Base-by-base conservation (phyloP, 163 green algal genomes). In the Scenedesmus sp. region DNA sequence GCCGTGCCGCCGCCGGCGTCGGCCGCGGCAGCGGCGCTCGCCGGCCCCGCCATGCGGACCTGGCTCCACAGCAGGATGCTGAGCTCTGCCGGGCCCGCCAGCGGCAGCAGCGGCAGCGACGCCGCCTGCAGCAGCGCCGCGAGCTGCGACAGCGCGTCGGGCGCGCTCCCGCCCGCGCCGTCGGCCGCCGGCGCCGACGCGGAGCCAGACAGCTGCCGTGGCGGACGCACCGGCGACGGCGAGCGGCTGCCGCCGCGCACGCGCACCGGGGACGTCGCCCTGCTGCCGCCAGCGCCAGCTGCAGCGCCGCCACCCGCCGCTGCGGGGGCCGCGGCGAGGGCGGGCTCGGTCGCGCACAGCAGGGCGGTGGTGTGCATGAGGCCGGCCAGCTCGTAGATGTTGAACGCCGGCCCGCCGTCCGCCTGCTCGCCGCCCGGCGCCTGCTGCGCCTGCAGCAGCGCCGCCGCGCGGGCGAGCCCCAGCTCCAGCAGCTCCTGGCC, bases 11-110 rank as follows among this genome's bases (percentile, higher is more conserved):
- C 50, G 39, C 39, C 39, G 7, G 6, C 7, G 7, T 47, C 7
- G 7, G 6, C 7, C 39, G 39, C 39, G 6, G 39, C 39, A 47
- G 39, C 39, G 7, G 6, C 7, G 39, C 39, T 47, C 7, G 39
- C 39, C 10, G 39, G 6, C 39, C 33, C 51, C 26, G 36, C 24
- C 50, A 65, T 76, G 51, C 22, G 64, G 50, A 65, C 67, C 58
- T 76, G 67, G 51, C 67, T 76, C 56, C 56, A 78, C 20, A 78
- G 34, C 44, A 72, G 60, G 45, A 64, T 64, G 26, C 60, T 42
- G 20, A 64, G 73, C 45, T 72, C 73, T 54, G 45, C 20, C 14
- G 73, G 24, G 4, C 47, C 60, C 31, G 73, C 73, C 36, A 60
- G 36, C 2, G 60, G 22, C 42, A 78, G 57, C 36, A 78, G 56